Evolutionary conservation across 306 rosid genomes (phyloP), one percentile per base, ranked within the genome.

Genomic region (Alnus glutinosa): DNA sequence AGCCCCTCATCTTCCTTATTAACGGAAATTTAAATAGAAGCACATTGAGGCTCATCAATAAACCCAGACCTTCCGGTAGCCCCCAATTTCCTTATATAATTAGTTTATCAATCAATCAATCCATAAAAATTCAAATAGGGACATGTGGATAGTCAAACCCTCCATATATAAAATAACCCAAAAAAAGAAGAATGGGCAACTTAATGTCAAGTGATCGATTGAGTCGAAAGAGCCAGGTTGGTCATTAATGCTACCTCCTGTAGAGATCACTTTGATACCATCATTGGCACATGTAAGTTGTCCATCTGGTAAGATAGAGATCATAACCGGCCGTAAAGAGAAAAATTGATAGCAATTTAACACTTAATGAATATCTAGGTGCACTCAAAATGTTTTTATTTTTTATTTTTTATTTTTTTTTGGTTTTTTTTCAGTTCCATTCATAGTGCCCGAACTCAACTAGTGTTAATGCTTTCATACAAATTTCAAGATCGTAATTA

Each of bases 281-380:
- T 23, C 28, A 23, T 23, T 23, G 28, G 28, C 28, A 55, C 66
- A 81, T 67, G 59, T 87, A 81, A 87, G 80, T 75, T 86, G 67
- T 49, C 89, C 86, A 83, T 79, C 89, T 67, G 85, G 66, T 78
- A 74, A 78, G 42, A 81, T 89, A 86, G 84, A 68, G n/a, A 46
- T 80, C 75, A 2, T 46, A 46, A 46, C 74, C 34, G 70, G 55
- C 75, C 68, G 74, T 66, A 49, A 74, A 49, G 54, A 74, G 79
- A 23, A 74, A 64, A 58, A 19, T 58, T 58, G 36, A 58, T 58
- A 23, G 64, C 64, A 23, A 19, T 23, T 8, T 23, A 58, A 23
- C 28, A 59, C 37, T 59, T 10, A 3, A 28, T 28, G 13, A 28
- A 59, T 19, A 23, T 59, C 15, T 19, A 28, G 32, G 3, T 28